Evolutionary conservation across 805 yeast species (phyloP), one percentile per base, ranked within the genome.

Genomic region (Nakazawaea sp.): DNA sequence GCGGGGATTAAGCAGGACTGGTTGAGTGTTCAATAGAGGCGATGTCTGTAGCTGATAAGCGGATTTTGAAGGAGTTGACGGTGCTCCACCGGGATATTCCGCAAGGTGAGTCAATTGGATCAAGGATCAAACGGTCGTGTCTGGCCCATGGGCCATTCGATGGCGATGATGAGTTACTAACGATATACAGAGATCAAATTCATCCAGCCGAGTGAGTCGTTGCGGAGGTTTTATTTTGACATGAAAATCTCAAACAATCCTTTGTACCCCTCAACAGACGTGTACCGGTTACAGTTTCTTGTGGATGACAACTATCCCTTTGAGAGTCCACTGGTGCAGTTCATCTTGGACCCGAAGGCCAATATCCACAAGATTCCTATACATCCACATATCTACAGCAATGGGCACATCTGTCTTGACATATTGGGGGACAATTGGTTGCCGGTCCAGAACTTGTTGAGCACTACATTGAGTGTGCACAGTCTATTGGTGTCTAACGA

Each of bases 361-460:
- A 27, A 21, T 4, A 39, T 32, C 32, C 44, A 16, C 2, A 30
- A 43, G 34, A 68, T 81, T 3, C 90, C 90, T 1, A 47, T 79
- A 3, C 88, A 81, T 49, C 90, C 90, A 0, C 90, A 81, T 49
- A 65, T 81, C 3, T 81, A 81, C 49, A 69, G 81, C 23, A 82
- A 82, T 48, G 90, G 89, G 1, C 89, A 82, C 48, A 81, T 81
- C n/a, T 81, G 90, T 50, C 58, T 81, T 16, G 75, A 81, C 48
- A 56, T 82, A 2, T 56, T 81, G 26, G 86, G 82, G 2, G 67
- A 66, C 15, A 81, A 70, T 29, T 79, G 86, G 86, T 65, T 82
- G 0, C 84, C 86, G 0, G 78, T 77, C 0, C 75, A 76, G 43
- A 62, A 72, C 1, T 53, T 76, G 1, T 66, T 66, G 27, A 59